Conservation (phyloP, 768 basidiomycete genomes). For the Hypholoma fasciculare region DNA sequence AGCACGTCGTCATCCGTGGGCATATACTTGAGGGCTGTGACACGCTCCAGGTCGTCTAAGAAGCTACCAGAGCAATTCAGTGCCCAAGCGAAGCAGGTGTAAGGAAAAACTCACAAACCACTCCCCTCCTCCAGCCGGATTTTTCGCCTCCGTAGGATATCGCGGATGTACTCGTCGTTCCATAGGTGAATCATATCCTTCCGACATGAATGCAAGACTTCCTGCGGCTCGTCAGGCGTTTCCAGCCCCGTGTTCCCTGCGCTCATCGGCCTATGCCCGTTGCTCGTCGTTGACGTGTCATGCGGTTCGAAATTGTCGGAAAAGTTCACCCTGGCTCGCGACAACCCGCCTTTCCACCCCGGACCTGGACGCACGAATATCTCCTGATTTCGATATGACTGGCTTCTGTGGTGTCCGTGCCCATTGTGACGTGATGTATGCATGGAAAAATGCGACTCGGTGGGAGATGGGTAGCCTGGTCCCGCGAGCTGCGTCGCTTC, state of each 20-base stretch:
- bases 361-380: constrained; percentile 65
- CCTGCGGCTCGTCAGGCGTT: constrained; percentile 57
- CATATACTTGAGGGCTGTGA: constrained; percentile 61
- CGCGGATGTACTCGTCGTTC: constrained; percentile 60
- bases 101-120: constrained; percentile 62
- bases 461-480: constrained; percentile 22
- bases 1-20: constrained; percentile 80
- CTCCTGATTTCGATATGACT: constrained; percentile 43
- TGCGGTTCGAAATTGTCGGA: constrained; percentile 19
- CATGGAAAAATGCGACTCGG: constrained; percentile 17
- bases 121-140: constrained; percentile 70
- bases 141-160: constrained; percentile 54
- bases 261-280: constrained; percentile 35
- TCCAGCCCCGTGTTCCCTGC: constrained; percentile 47
- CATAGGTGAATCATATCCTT: constrained; percentile 70
- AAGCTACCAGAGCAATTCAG: constrained; percentile 46
- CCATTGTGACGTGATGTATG: constrained; percentile 5
- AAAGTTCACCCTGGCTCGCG: constrained; percentile 40
- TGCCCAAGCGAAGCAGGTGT: neutral
- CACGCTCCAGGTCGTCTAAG: constrained; percentile 65
- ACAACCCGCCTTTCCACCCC: constrained; percentile 63
- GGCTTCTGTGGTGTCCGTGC: constrained; percentile 13
- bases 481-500: constrained; percentile 44
- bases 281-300: constrained; percentile 9
- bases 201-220: constrained; percentile 56